Conservation (phyloP, 192 early-diverging fungal genomes). For the Backusella morwellensis region DNA sequence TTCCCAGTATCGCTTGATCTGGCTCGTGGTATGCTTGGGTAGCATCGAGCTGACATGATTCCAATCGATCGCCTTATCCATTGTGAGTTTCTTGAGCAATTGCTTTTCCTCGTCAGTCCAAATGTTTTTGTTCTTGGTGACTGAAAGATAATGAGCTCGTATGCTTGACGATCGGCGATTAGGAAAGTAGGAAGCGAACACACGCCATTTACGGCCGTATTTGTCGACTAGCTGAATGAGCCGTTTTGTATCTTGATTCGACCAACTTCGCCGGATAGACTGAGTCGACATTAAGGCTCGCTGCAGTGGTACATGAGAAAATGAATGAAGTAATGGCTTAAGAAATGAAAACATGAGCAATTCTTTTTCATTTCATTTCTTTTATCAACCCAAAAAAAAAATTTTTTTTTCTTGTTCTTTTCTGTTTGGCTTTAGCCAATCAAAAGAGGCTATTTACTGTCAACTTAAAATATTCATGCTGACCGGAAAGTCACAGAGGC, state of each 20-base stretch:
- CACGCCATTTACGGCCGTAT: constrained; percentile 9
- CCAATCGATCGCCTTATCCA: neutral
- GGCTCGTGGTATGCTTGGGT: neutral
- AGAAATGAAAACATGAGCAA: neutral
- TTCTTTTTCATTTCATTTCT: neutral
- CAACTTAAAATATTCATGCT: neutral
- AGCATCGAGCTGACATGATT: neutral
- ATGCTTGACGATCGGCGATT: neutral
- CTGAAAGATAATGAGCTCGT: constrained; percentile 10
- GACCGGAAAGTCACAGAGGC: too few species aligned
- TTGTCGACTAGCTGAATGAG: neutral
- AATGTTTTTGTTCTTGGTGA: neutral
- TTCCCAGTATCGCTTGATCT: neutral
- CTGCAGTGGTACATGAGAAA: neutral
- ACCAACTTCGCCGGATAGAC: neutral
- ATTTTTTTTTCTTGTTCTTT: neutral
- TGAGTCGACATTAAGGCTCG: neutral
- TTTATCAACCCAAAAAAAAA: neutral
- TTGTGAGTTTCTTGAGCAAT: neutral
- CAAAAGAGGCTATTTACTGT: neutral
- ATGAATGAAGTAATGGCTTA: neutral
- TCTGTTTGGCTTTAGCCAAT: neutral
- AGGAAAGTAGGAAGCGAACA: constrained; percentile 3
- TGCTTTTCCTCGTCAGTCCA: constrained; percentile 9
- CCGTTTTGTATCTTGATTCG: neutral